Conservation (phyloP, 2,329 filamentous ascomycete genomes). For the Tothia fuscella region DNA sequence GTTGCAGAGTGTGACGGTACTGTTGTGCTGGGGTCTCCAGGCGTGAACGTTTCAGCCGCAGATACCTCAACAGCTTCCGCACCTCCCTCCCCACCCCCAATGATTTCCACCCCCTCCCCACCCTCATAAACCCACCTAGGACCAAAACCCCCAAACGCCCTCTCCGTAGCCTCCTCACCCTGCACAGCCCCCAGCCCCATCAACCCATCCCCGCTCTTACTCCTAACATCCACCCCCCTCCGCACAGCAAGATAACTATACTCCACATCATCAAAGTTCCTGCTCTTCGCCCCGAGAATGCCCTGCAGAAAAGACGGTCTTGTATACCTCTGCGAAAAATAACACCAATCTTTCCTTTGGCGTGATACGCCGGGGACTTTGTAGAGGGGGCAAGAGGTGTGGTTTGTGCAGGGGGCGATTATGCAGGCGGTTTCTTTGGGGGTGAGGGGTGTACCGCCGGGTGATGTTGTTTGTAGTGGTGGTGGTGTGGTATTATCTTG, state of each 20-base stretch:
- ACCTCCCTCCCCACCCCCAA: slow-evolving; percentile 16
- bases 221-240: slow-evolving; percentile 54
- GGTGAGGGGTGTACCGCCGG: slow-evolving; percentile 25
- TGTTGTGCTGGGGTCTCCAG: too few relatives aligned
- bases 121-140: slow-evolving; percentile 12
- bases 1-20: too few relatives aligned
- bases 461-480: slow-evolving; percentile 28
- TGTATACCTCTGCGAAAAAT: slow-evolving; percentile 80
- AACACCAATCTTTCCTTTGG: slow-evolving; percentile 81
- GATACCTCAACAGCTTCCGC: neutral
- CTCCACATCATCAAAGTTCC: slow-evolving; percentile 80
- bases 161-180: slow-evolving; percentile 45
- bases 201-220: slow-evolving; percentile 20
- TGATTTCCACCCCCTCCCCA: neutral
- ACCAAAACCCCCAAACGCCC: slow-evolving; percentile 61
- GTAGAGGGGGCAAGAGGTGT: slow-evolving; percentile 83
- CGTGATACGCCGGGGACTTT: slow-evolving; percentile 52
- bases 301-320: slow-evolving; percentile 71
- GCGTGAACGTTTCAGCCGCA: neutral
- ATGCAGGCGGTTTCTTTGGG: slow-evolving; percentile 50
- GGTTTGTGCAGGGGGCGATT: slow-evolving; percentile 67
- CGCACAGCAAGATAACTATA: slow-evolving; percentile 85
- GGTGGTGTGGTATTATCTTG: slow-evolving; percentile 8
- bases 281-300: slow-evolving; percentile 53
- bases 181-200: slow-evolving; percentile 27